Conservation (phyloP, 1,139 yeast species). For the Geotrichum carabidarum region DNA sequence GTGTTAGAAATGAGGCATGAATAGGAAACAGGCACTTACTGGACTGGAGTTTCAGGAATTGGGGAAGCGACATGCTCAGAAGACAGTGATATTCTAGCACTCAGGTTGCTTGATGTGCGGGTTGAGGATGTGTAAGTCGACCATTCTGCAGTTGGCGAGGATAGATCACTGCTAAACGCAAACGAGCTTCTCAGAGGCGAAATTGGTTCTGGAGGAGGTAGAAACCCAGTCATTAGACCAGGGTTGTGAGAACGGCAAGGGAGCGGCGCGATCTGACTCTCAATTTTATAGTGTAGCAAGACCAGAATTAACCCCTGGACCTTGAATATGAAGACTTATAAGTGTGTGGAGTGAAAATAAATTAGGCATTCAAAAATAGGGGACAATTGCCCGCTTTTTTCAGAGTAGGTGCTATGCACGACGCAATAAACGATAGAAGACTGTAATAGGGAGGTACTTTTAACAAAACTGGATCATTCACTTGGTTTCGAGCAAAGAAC, state of each 20-base stretch:
- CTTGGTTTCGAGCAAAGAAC: background rate
- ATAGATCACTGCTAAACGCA: conserved; percentile 22
- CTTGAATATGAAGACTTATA: background rate
- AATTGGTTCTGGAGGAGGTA: conserved; percentile 32
- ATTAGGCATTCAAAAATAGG: too few relatives aligned
- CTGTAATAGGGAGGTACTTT: too few relatives aligned
- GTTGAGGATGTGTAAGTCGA: conserved; percentile 13
- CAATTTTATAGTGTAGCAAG: background rate
- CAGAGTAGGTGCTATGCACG: too few relatives aligned
- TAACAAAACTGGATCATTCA: too few relatives aligned
- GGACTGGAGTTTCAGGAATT: conserved; percentile 13
- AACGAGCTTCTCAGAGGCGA: conserved; percentile 31
- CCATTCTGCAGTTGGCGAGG: conserved; percentile 17
- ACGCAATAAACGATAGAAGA: too few relatives aligned
- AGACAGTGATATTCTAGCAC: conserved; percentile 6
- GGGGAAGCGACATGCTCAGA: conserved; percentile 14
- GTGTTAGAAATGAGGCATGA: background rate
- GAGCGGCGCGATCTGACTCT: too few relatives aligned
- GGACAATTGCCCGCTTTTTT: too few relatives aligned
- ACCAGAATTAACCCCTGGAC: background rate
- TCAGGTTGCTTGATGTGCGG: conserved; percentile 11
- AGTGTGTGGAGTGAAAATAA: background rate
- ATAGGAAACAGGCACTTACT: background rate
- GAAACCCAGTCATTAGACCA: conserved; percentile 26
- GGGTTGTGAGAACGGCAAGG: too few relatives aligned